Evolutionary conservation across 2,329 filamentous ascomycete genomes (phyloP), one percentile per base, ranked within the genome.

Genomic region (Penicillium brasilianum): DNA sequence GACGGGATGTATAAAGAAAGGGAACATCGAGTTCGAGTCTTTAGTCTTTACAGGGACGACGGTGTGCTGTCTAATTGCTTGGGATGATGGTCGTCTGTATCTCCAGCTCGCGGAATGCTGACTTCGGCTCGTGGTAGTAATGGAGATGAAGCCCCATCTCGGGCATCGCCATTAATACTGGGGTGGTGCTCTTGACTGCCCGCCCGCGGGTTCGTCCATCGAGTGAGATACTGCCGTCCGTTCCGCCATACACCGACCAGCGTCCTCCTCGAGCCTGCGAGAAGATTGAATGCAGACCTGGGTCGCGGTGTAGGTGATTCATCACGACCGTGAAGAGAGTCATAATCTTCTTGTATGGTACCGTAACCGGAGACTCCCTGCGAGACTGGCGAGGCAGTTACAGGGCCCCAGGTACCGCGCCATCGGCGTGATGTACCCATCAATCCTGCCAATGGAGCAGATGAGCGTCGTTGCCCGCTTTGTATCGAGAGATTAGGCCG

Each of bases 221-320:
- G 67, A 22, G 66, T 58, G 11, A 75, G 55, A 55, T 68, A 72
- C 20, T 62, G 66, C 30, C 69, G 58, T 18, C 72, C 60, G 50
- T 64, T 65, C 60, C 60, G 62, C 74, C 73, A 76, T 4, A 64
- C 70, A 11, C 52, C 63, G 28, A 58, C 14, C 13, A 75, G 51
- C 30, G 67, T 54, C 54, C 66, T 73, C 60, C 68, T 74, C 66
- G 73, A 59, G 16, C 70, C 71, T 34, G 66, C 69, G 63, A 76
- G 68, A 64, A 69, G 55, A 25, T 66, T 57, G 9, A 49, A 30
- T 8, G 41, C 20, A 48, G 62, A 2, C 7, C 39, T 44, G 43
- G 57, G 51, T 32, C 53, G 34, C 18, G 36, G 49, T 22, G 28
- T 57, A 34, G 48, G 34, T 52, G 54, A 57, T 2, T 58, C 50